Base-by-base conservation (phyloP, 495 filamentous ascomycete genomes). In the Neurospora hispaniola region DNA sequence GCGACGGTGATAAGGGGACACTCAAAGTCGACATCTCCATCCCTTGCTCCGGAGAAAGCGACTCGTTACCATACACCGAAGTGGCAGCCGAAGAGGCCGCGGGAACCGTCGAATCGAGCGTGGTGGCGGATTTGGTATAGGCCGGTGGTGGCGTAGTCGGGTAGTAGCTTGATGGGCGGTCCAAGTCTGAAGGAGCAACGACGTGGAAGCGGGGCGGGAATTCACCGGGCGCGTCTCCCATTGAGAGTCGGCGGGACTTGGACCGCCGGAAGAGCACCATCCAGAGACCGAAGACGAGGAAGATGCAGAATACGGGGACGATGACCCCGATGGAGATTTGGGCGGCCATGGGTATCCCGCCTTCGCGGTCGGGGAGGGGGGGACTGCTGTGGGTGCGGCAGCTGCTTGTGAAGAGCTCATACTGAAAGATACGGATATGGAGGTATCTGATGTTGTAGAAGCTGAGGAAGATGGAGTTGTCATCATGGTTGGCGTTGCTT, bases 321-420 rank as follows among this genome's bases (percentile, higher is more conserved):
- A 73, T 42, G n/a, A 73, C 44, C 5, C 72, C 72, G 31, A 73
- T 71, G 27, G 72, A 42, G 27, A 73, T 66, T 62, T 72, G 70
- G 20, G 70, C 70, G 23, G 70, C 38, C 35, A 73, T n/a, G 70
- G 72, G 70, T n/a, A 73, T 23, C 20, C 48, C 23, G 48, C 23
- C 20, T 59, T 59, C 48, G 20, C 5, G 41, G 44, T n/a, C 3
- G 46, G 31, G 6, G 71, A n/a, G 38, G 20, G 18, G 9, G 71
- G 12, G 20, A 4, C 14, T 35, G 5, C 2, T 59, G 27, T 10
- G 54, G 14, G 7, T 18, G 54, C 54, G 6, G 48, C 23, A 9
- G 54, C 27, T 66, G 27, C 12, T 35, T 66, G 14, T 66, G 54
- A 66, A 66, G 54, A 66, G 54, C 54, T 18, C 54, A 66, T 66